Evolutionary conservation across 495 filamentous ascomycete genomes (phyloP), one percentile per base, ranked within the genome.

Genomic region (Pseudomonodictys pantanalensis): DNA sequence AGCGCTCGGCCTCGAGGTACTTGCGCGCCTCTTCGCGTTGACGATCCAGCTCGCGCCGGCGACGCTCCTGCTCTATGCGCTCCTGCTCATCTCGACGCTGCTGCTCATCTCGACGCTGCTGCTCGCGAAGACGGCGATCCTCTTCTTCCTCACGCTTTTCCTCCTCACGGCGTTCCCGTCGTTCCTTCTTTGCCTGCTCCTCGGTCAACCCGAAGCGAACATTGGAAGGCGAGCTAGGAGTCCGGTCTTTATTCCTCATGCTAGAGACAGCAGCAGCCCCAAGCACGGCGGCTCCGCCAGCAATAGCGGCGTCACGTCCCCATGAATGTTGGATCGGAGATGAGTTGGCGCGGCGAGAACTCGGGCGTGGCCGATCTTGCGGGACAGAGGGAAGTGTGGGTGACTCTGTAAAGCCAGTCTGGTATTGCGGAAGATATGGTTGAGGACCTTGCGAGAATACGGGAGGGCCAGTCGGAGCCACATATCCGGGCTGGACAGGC

Each of bases 131-230:
- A 11, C 59, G 51, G 17, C 53, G 60, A n/a, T 52, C 43, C 9
- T 52, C 53, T n/a, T 63, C 58, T 22, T 44, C 45, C 50, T 49
- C 25, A 2, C 66, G 65, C n/a, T 66, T 51, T 64, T 69, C 17
- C 54, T 52, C 62, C 55, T 57, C 44, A 58, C 67, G 30, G 20
- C 47, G 52, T n/a, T 58, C 60, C 26, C 53, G 53, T 12, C 51
- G 38, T 22, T 62, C 67, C 53, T 61, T 63, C 38, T 56, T 58
- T 29, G 62, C 53, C 43, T 72, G 70, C 17, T 73, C 69, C 23
- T 70, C 41, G 12, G 71, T 71, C 2, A 73, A 47, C 1, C 68
- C 62, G 43, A 71, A 73, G 29, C 72, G 69, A 20, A 73, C 72
- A 35, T 67, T 68, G 3, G 23, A 32, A 9, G 70, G 52, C 9